Conservation (phyloP, 2,329 filamentous ascomycete species). For the Ilyonectria robusta region DNA sequence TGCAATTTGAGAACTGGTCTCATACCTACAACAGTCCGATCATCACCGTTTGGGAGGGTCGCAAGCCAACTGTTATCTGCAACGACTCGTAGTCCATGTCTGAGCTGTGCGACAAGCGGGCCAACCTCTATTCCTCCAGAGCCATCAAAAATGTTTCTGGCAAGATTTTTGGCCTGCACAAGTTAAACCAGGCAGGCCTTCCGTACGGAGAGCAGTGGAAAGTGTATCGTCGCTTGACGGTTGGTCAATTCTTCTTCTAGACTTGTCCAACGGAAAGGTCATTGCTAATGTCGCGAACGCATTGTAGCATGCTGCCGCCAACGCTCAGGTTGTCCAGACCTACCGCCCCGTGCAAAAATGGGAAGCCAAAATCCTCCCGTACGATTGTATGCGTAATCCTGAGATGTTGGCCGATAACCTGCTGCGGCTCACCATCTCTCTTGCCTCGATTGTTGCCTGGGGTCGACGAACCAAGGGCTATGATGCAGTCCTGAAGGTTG, state of each 20-base stretch:
- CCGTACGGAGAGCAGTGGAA: constrained; percentile 24
- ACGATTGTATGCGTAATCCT: constrained; percentile 15
- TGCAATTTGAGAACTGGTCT: constrained; percentile 28
- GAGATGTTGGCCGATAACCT: constrained; percentile 14
- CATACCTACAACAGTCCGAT: constrained; percentile 18
- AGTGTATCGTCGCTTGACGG: constrained; percentile 20
- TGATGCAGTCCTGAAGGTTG: constrained; percentile 26
- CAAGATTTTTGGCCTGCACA: constrained; percentile 24
- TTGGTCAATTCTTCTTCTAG: neutral
- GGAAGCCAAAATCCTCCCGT: constrained; percentile 16
- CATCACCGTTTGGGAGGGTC: constrained; percentile 28
- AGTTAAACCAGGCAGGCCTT: constrained; percentile 28
- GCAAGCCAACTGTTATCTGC: constrained; percentile 22
- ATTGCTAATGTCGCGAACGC: neutral
- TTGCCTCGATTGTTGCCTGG: constrained; percentile 27
- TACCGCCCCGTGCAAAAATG: constrained; percentile 19
- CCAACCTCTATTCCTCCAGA: constrained; percentile 26
- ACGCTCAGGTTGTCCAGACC: constrained; percentile 22
- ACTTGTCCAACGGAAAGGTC: too few relatives aligned
- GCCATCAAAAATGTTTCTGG: constrained; percentile 22
- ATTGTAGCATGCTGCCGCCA: constrained; percentile 18
- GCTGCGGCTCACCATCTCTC: constrained; percentile 26
- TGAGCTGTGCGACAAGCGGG: constrained; percentile 24
- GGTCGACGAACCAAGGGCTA: constrained; percentile 16
- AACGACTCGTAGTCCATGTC: constrained; percentile 33